A percentile compares a stretch with the other conserved stretches of the same genome.
phyloP scores from a whole-genome alignment of 2,329 filamentous ascomycete genomes.

The Aspergillus tamarii region DNA sequence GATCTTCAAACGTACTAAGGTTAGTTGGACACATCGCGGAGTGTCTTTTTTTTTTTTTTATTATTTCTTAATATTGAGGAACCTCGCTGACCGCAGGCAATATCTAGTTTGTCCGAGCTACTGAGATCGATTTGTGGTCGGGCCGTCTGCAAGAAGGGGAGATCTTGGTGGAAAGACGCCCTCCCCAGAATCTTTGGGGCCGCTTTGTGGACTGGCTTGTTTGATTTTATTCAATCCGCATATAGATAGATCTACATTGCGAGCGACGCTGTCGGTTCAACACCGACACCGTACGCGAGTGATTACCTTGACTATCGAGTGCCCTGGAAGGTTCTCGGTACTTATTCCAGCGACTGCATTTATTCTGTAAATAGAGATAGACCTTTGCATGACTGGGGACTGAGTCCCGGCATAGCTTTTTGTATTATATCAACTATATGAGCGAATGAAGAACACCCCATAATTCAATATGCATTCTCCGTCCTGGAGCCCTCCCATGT shows the following conservation, averaged over 20 bases:
- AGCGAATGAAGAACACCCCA: background rate
- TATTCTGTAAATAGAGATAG: background rate
- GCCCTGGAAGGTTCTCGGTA: background rate
- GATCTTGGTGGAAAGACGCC: conserved; percentile 23
- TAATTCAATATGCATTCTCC: background rate
- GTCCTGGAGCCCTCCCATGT: too few relatives aligned
- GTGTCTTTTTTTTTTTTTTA: background rate
- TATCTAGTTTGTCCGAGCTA: conserved; percentile 28
- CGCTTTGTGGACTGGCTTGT: conserved; percentile 32
- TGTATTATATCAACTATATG: background rate
- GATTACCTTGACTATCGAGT: background rate
- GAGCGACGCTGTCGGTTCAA: background rate
- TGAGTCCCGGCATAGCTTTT: background rate
- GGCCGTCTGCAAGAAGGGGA: conserved; percentile 37
- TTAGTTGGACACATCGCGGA: conserved; percentile 20
- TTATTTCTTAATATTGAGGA: background rate
- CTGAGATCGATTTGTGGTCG: conserved; percentile 36
- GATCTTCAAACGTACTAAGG: conserved; percentile 41
- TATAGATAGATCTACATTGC: conserved; percentile 12
- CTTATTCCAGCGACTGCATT: background rate
- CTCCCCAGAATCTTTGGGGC: conserved; percentile 22
- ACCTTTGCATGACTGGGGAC: background rate
- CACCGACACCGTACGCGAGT: background rate
- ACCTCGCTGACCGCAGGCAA: conserved; percentile 3
- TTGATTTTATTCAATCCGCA: conserved; percentile 19